Base-by-base conservation (phyloP, 768 basidiomycete genomes). In the Leccinum ochraceum region DNA sequence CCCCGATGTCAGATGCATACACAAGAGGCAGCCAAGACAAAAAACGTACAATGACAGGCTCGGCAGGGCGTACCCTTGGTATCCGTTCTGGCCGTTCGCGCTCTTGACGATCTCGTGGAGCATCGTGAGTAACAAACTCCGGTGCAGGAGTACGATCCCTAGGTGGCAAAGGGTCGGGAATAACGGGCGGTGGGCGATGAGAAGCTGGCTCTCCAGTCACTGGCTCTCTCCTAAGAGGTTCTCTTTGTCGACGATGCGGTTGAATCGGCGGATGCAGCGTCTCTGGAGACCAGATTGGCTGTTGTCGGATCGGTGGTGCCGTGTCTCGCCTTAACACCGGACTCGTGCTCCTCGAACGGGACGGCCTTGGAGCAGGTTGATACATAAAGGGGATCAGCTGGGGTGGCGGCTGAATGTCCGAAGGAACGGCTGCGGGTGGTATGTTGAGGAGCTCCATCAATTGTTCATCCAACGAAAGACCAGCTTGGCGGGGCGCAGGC, bases 391-490 rank as follows among this genome's bases (percentile, higher is more conserved):
- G 84, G 0, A 81, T 76, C 6, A 89, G 67, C 4, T 77, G 72
- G 0, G 88, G 87, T 13, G 87, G 82, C 2, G 71, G 74, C 52
- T 80, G 76, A 16, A 82, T 76, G 14, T 75, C 73, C 7, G 75
- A 73, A 16, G 76, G 76, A 6, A 78, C 72, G 1, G 77, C 71
- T 22, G 75, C 73, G 16, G 78, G 75, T 9, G 76, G 78, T 11
- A 83, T 69, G n/a, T 81, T 79, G 28, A 90, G 65, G 36, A 90
- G 79, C 8, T 86, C 84, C 59, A 85, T 82, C 5, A 90, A 71
- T 56, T 84, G 81, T 54, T 87, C 81, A 9, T 83, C 82, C 39
- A 90, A 74, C 0, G 87, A 83, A 4, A 77, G 81, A 8, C 81
- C 83, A 30, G 78, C 60, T n/a, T 67, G 73, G 10, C 70, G 64